Evolutionary conservation across 2,329 filamentous ascomycete species (phyloP).

Genomic region (Claviceps sp.): DNA sequence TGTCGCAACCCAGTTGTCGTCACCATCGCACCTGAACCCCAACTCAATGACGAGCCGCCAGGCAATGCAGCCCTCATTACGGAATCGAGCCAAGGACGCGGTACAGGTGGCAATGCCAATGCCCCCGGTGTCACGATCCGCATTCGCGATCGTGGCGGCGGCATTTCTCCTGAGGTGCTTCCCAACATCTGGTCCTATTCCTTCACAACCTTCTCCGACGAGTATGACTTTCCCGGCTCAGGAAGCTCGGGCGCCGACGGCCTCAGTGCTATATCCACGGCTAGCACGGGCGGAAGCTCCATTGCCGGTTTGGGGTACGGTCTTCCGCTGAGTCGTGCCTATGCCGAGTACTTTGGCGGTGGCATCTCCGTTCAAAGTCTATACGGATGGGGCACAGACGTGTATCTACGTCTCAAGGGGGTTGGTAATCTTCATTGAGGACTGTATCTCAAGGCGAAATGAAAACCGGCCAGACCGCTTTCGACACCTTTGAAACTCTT

Average conservation of each 20-base stretch:
- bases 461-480: no score
- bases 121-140: slow-evolving; percentile 85
- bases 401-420: slow-evolving; percentile 52
- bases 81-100: slow-evolving; percentile 24
- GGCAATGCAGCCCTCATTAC: slow-evolving; percentile 15
- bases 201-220: slow-evolving; percentile 82
- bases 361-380: slow-evolving; percentile 91
- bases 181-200: slow-evolving; percentile 93
- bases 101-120: slow-evolving; percentile 19
- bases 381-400: slow-evolving; percentile 78
- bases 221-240: slow-evolving; percentile 28
- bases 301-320: slow-evolving; percentile 93
- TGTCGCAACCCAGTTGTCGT: slow-evolving; percentile 75
- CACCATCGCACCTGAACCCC: slow-evolving; percentile 66
- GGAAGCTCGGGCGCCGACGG: slow-evolving; percentile 41
- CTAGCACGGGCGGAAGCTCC: slow-evolving; percentile 60
- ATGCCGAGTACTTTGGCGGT: slow-evolving; percentile 96
- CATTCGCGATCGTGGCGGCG: slow-evolving; percentile 89
- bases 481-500: no score
- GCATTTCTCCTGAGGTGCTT: slow-evolving; percentile 72
- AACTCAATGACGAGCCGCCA: slow-evolving; percentile 17
- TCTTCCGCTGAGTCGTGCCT: slow-evolving; percentile 76
- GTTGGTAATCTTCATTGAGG: slow-evolving; percentile 37
- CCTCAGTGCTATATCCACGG: slow-evolving; percentile 60
- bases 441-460: not conserved